Percentiles rank a stretch among this genome's conserved stretches.
phyloP scores from a whole-genome alignment of 1,139 yeast genomes.

The Dujonia santamariae region DNA sequence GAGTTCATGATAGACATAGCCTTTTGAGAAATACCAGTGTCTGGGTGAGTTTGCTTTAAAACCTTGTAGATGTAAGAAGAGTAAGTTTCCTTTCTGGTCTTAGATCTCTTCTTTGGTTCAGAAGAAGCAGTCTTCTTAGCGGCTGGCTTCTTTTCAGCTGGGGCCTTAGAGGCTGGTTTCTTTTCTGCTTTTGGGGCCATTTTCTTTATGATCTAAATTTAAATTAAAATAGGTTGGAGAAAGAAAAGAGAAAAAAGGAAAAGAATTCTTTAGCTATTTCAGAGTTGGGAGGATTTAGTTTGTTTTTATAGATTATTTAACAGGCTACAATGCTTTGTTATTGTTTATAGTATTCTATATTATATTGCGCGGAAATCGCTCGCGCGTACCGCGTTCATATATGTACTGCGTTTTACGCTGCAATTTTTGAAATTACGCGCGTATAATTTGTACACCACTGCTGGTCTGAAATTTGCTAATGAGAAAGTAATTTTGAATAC shows the following conservation, averaged over 20 bases:
- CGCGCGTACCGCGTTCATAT: not conserved
- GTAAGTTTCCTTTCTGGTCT: slow-evolving; percentile 92
- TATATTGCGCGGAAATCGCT: not conserved
- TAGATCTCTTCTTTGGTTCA: slow-evolving; percentile 81
- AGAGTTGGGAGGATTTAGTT: not conserved
- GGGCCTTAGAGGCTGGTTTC: slow-evolving; percentile 92
- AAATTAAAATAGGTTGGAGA: not conserved
- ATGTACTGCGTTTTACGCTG: not conserved
- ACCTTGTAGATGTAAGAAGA: slow-evolving; percentile 93
- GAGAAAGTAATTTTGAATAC: not conserved
- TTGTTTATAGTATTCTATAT: not conserved
- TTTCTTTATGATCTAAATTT: slow-evolving; percentile 15
- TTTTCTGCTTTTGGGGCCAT: slow-evolving; percentile 92
- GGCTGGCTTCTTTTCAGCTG: slow-evolving; percentile 83
- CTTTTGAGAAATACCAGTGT: slow-evolving; percentile 93
- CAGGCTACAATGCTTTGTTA: slow-evolving; percentile 1
- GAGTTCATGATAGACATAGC: slow-evolving; percentile 96
- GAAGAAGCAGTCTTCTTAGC: slow-evolving; percentile 82
- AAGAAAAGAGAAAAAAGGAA: slow-evolving; percentile 5
- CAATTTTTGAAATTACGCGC: slow-evolving; percentile 1
- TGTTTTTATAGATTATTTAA: slow-evolving; percentile 1
- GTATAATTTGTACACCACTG: not conserved
- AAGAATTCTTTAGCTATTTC: not conserved
- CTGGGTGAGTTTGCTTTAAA: slow-evolving; percentile 91
- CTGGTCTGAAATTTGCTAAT: slow-evolving; percentile 1